phyloP scores from a whole-genome alignment of 164 flowering plant species.

The Hamamelis virginiana region DNA sequence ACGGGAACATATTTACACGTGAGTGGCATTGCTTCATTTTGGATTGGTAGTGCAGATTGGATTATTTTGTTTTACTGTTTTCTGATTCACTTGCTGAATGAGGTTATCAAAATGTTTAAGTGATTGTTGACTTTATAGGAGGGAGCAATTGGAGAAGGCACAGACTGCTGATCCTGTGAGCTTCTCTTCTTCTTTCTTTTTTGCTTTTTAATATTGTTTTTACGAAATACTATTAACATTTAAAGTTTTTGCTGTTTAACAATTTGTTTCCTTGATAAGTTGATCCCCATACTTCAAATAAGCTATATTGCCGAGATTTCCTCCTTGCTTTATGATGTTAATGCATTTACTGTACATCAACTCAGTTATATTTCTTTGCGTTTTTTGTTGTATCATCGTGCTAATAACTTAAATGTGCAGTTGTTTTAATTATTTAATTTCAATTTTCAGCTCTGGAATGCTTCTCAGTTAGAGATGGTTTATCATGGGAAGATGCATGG shows the following conservation, averaged over 20 bases:
- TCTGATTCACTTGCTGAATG: constrained; percentile 2
- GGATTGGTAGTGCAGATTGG: neutral
- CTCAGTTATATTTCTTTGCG: neutral
- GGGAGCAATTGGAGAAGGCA: constrained; percentile 88
- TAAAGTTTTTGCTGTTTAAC: neutral
- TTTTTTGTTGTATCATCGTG: neutral
- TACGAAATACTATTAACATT: too few relatives aligned
- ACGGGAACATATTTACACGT: constrained; percentile 88
- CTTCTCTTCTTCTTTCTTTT: constrained; percentile 5
- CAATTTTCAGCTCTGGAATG: constrained; percentile 91
- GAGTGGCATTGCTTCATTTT: constrained; percentile 23
- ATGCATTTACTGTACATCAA: neutral
- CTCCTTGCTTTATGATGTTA: too few relatives aligned
- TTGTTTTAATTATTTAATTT: neutral
- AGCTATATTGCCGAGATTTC: too few relatives aligned
- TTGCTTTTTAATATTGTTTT: neutral
- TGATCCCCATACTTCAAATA: neutral
- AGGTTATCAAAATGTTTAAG: neutral
- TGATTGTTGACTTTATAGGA: constrained; percentile 44
- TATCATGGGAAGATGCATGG: constrained; percentile 96
- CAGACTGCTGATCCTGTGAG: constrained; percentile 92
- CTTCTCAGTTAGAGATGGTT: constrained; percentile 95
- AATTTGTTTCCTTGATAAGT: neutral
- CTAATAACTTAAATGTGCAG: neutral
- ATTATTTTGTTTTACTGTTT: neutral